phyloP scores from a whole-genome alignment of 352 stramenopile genomes.

The Pythium myriotylum region DNA sequence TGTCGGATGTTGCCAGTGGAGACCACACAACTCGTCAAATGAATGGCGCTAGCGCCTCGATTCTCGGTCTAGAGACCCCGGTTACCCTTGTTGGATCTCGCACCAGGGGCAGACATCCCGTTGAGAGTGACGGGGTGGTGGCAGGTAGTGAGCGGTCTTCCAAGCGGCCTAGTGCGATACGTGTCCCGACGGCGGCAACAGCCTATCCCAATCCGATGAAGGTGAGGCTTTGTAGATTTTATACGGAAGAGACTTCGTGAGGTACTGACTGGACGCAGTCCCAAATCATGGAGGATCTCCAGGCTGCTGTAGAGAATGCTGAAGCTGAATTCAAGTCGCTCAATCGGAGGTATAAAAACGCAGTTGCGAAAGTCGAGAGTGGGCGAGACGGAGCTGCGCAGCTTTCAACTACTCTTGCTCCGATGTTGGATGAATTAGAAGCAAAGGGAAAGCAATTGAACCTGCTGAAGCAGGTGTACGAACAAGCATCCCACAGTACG shows the following conservation, averaged over 20 bases:
- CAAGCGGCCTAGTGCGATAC: constrained; percentile 39
- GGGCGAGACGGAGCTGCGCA: constrained; percentile 23
- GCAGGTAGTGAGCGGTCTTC: background rate
- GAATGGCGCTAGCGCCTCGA: constrained; percentile 7
- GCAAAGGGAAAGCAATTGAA: constrained; percentile 70
- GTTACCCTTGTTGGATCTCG: constrained; percentile 12
- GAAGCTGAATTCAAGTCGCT: constrained; percentile 54
- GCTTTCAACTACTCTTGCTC: constrained; percentile 45
- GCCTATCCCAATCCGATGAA: constrained; percentile 57
- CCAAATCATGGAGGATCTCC: constrained; percentile 66
- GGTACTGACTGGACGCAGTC: constrained; percentile 19
- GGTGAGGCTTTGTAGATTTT: constrained; percentile 25
- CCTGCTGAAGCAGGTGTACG: constrained; percentile 63
- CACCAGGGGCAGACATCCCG: background rate
- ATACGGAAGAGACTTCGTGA: background rate
- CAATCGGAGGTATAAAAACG: constrained; percentile 34
- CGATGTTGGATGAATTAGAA: constrained; percentile 63
- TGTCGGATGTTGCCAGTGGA: background rate
- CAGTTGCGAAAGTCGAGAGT: constrained; percentile 11
- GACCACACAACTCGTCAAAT: background rate
- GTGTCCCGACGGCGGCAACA: constrained; percentile 38
- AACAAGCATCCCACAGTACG: constrained; percentile 54
- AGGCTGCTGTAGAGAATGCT: constrained; percentile 35
- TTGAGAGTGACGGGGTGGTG: background rate
- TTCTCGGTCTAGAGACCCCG: constrained; percentile 11